These are phyloP conservation scores for Boletellus dicymbophilus DNA, from an alignment of 1,284 basidiomycete species.

Conservation along the genomic window DNA sequence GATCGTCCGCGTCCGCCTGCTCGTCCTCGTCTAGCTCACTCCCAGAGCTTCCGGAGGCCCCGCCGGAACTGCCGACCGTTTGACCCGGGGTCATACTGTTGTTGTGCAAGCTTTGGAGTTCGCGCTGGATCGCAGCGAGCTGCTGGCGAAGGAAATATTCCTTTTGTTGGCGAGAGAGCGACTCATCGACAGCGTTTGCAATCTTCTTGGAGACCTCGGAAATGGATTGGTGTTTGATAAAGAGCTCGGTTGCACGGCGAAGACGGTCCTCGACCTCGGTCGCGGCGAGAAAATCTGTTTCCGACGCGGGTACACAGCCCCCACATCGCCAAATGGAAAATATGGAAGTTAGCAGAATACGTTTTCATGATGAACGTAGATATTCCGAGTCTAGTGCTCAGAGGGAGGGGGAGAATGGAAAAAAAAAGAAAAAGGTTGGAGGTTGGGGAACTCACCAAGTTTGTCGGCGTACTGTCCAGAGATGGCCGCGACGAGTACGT, in stretches of 20 bases:
- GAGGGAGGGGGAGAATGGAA: no score
- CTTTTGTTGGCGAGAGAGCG: slow-evolving; percentile 79
- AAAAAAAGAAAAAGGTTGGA: neutral
- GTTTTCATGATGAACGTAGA: no score
- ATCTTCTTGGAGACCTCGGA: slow-evolving; percentile 79
- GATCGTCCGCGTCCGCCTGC: slow-evolving; percentile 74
- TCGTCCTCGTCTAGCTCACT: slow-evolving; percentile 72
- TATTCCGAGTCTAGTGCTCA: no score
- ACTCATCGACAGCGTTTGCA: slow-evolving; percentile 74
- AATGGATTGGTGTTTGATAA: slow-evolving; percentile 72
- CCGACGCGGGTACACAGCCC: no score
- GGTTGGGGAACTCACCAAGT: slow-evolving; percentile 68
- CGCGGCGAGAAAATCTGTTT: slow-evolving; percentile 62
- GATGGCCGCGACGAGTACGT: slow-evolving; percentile 66
- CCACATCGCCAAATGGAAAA: no score
- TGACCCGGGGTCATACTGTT: slow-evolving; percentile 30
- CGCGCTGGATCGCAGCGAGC: slow-evolving; percentile 86
- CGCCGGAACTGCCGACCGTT: slow-evolving; percentile 7
- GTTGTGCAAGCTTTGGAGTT: slow-evolving; percentile 67
- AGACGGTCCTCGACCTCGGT: slow-evolving; percentile 60
- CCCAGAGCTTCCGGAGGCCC: slow-evolving; percentile 9
- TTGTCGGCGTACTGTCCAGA: slow-evolving; percentile 69
- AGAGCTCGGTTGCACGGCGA: slow-evolving; percentile 62
- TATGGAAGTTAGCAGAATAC: slow-evolving; percentile 5
- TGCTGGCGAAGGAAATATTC: slow-evolving; percentile 86